Base-by-base conservation (phyloP, 768 basidiomycete genomes). In the Gautieria morchelliformis region DNA sequence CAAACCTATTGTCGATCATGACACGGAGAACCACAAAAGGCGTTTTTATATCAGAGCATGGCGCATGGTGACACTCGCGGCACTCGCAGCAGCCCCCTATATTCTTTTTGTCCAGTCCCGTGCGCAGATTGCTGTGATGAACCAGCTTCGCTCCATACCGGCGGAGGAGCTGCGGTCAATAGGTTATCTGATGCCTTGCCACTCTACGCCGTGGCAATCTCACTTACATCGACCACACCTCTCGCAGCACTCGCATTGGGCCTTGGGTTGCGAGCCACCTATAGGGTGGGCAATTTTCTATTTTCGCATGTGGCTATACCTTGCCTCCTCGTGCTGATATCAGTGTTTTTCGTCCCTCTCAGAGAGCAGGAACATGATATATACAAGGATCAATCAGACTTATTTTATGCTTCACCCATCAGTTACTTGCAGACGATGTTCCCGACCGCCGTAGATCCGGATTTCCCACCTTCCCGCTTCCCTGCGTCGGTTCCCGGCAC, bases 151-250 rank as follows among this genome's bases (percentile, higher is more conserved):
- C 32, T 65, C 69, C 22, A 71, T 88, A 45, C 75, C 84, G 1
- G 61, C 68, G 5, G 65, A 72, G 8, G 73, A 83, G 19, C 71
- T 87, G 24, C 61, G 62, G 5, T 74, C 78, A 19, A 71, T 95
- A 20, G 92, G 89, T 1, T 84, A 92, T 64, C 70, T 97, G 20
- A 94, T 93, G 89, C 95, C 96, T 10, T 99, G 96, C 61, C 95
- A 99, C 71, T 96, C 94, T 20, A 91, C 89, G 1, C 95, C 95
- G 5, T 93, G 89, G 72, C 87, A 91, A 65, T 83, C 92, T 1
- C 86, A 93, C 68, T 67, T 98, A 8, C 96, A 98, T 67, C 75
- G 82, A 19, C 71, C 74, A 24, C 77, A 86, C 50, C 75, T 91
- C 9, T 81, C 79, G 20, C 66, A 72, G 12, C 80, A 80, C 8